Evolutionary conservation across 129 eudicot species (phyloP).

Genomic region (Mikania micrantha): DNA sequence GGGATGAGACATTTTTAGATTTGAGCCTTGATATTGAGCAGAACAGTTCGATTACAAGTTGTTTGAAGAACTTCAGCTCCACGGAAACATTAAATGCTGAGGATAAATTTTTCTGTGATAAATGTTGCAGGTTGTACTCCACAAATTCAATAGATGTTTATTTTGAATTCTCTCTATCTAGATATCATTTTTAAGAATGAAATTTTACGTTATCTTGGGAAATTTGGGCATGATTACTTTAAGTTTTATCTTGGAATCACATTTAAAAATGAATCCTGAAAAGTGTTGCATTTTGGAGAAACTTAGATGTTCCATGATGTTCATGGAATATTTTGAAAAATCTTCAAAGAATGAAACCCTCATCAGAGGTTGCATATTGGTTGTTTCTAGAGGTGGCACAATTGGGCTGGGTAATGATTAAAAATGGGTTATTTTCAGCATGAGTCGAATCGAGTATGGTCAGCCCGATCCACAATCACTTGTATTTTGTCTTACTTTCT

Average conservation of each 20-base stretch:
- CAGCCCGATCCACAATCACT: background rate
- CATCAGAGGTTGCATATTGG: background rate
- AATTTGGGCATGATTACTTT: background rate
- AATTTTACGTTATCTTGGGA: background rate
- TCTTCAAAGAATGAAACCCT: background rate
- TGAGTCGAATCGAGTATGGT: background rate
- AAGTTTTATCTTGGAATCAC: background rate
- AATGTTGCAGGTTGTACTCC: conserved; percentile 61
- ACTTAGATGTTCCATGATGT: background rate
- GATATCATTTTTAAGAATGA: background rate
- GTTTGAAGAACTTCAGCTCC: conserved; percentile 71
- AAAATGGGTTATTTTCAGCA: background rate
- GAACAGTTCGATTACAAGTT: conserved; percentile 68
- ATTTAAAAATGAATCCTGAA: background rate
- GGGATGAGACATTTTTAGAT: conserved; percentile 70
- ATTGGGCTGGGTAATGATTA: background rate
- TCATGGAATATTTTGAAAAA: background rate
- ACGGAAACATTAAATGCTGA: conserved; percentile 85
- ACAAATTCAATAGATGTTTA: background rate
- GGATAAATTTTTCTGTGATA: conserved; percentile 84
- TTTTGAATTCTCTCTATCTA: background rate
- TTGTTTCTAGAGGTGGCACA: background rate
- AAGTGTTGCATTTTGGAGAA: background rate
- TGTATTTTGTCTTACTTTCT: background rate
- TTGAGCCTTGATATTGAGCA: conserved; percentile 74